Conservation (phyloP, 768 basidiomycete genomes). For the Trametes sanguinea region DNA sequence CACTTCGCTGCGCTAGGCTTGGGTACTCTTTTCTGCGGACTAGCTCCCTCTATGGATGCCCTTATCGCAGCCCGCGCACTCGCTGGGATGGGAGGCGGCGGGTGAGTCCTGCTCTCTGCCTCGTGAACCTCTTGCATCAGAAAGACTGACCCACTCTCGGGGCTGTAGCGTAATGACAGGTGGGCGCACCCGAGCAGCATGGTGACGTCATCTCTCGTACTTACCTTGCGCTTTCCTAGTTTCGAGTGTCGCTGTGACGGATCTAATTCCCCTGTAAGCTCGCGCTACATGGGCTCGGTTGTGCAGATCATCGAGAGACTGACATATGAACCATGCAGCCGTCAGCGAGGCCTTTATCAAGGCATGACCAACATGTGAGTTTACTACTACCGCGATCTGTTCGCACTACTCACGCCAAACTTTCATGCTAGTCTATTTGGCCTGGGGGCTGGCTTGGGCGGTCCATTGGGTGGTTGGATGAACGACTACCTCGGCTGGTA, state of each 20-base stretch:
- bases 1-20: slow-evolving; percentile 47
- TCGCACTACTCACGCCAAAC: neutral
- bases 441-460: slow-evolving; percentile 77
- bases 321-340: slow-evolving; percentile 44
- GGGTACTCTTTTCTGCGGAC: slow-evolving; percentile 84
- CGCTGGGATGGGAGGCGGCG: slow-evolving; percentile 92
- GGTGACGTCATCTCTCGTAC: slow-evolving; percentile 23
- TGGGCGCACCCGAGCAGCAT: slow-evolving; percentile 31
- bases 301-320: slow-evolving; percentile 5
- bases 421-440: slow-evolving; percentile 66
- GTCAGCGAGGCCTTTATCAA: slow-evolving; percentile 88
- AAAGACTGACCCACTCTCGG: slow-evolving; percentile 18
- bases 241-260: slow-evolving; percentile 80
- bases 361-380: slow-evolving; percentile 86
- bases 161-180: slow-evolving; percentile 79
- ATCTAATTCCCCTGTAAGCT: slow-evolving; percentile 84
- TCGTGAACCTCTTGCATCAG: slow-evolving; percentile 25
- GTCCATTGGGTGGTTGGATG: slow-evolving; percentile 82
- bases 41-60: slow-evolving; percentile 83
- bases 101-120: slow-evolving; percentile 50
- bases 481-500: slow-evolving; percentile 86
- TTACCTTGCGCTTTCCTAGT: slow-evolving; percentile 46
- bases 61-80: slow-evolving; percentile 81
- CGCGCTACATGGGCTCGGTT: slow-evolving; percentile 3
- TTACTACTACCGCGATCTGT: neutral